phyloP scores from a whole-genome alignment of 2,329 filamentous ascomycete genomes.

The Calonectria ilicicola region DNA sequence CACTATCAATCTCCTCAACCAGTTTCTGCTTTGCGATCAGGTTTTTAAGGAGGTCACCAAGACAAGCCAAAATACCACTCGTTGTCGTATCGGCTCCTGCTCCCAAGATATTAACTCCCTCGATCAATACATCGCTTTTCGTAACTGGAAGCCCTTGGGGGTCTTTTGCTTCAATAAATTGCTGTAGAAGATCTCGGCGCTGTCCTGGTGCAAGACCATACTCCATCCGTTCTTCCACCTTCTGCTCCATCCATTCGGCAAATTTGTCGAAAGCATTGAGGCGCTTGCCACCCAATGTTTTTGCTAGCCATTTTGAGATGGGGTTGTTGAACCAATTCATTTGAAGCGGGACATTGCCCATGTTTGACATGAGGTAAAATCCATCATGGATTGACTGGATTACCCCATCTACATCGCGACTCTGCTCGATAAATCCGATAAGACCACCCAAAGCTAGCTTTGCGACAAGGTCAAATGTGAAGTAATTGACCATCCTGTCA shows the following conservation, averaged over 20 bases:
- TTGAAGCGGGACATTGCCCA: constrained; percentile 23
- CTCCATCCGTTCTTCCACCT: constrained; percentile 19
- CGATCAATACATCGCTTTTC: constrained; percentile 26
- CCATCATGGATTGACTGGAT: constrained; percentile 29
- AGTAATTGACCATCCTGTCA: constrained; percentile 24
- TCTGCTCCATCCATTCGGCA: constrained; percentile 14
- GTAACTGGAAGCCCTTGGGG: neutral
- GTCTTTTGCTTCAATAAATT: constrained; percentile 26
- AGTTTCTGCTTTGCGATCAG: neutral
- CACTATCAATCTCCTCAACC: constrained; percentile 12
- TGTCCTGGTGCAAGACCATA: neutral
- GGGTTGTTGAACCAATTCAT: constrained; percentile 30
- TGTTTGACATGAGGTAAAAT: constrained; percentile 29
- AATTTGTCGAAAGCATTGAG: constrained; percentile 26
- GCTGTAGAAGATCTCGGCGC: constrained; percentile 20
- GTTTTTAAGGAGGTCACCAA: neutral
- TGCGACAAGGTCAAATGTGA: constrained; percentile 24
- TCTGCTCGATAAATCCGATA: constrained; percentile 26
- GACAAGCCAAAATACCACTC: constrained; percentile 22
- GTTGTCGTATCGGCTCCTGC: constrained; percentile 29
- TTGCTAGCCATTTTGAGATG: neutral
- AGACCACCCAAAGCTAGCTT: constrained; percentile 20
- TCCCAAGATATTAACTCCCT: constrained; percentile 25
- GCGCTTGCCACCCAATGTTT: constrained; percentile 2
- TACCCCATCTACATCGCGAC: constrained; percentile 19